phyloP scores from a whole-genome alignment of 1,284 basidiomycete species.

The Cutaneotrichosporon daszewskae region DNA sequence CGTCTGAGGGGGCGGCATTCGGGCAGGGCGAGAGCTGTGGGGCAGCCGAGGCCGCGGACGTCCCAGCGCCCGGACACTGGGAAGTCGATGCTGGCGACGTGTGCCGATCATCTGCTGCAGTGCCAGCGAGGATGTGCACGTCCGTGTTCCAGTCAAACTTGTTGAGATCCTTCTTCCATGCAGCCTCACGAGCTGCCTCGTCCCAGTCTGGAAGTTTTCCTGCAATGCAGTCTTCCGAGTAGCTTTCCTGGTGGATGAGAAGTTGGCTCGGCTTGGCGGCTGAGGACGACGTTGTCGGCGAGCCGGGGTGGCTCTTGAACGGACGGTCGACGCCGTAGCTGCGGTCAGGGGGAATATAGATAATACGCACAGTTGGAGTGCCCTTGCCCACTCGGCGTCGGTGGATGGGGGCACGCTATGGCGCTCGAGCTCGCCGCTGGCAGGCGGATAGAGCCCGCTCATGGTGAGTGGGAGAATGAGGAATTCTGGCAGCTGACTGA shows the following conservation, averaged over 20 bases:
- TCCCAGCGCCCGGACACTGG: no score
- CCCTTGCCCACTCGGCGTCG: slow-evolving; percentile 20
- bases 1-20: no score
- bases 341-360: background rate
- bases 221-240: no score
- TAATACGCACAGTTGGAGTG: slow-evolving; percentile 13
- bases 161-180: background rate
- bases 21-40: background rate
- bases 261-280: background rate
- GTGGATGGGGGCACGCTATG: slow-evolving; percentile 13
- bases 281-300: no score
- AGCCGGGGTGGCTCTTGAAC: no score
- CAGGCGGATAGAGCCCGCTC: background rate
- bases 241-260: slow-evolving; percentile 6
- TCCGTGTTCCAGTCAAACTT: slow-evolving; percentile 1
- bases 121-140: slow-evolving; percentile 4
- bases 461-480: no score
- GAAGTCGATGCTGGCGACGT: background rate
- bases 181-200: background rate
- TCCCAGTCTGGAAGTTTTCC: no score
- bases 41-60: no score
- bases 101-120: slow-evolving; percentile 2
- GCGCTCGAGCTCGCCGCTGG: background rate
- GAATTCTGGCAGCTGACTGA: no score
- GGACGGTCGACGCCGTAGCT: slow-evolving; percentile 11